Evolutionary conservation across 192 early-diverging fungal species (phyloP), one percentile per base, ranked within the genome.

Genomic region (Piromyces sp.): DNA sequence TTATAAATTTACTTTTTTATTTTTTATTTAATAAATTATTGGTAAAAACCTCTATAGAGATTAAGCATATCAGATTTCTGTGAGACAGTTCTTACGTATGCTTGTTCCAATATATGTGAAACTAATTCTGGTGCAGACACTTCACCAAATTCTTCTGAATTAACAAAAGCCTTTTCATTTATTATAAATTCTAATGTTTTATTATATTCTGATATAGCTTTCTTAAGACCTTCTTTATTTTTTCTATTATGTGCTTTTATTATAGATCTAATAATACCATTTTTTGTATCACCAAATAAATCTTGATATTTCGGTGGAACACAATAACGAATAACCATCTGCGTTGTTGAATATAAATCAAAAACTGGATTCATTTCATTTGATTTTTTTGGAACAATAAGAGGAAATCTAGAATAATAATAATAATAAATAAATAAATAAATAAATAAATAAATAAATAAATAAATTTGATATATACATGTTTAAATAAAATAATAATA

Each of bases 51-150:
- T 94, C 88, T 68, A 86, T 96, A 96, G 42, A 91, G 87, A 79
- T 94, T 93, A 81, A 97, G 85, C 40, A 88, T 82, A 31, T 91
- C 90, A 11, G 93, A 93, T 14, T 91, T 86, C 30, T 93, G 94
- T 1, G 95, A 92, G 13, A 97, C 95, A 17, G 94, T 90, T 26
- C 96, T 92, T 81, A 91, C 93, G 87, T 97, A 97, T 2, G 93
- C 89, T 86, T 98, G 96, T 83, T 94, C 92, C 80, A 97, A 84
- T 30, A 97, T 88, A 84, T 96, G 95, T 38, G 91, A 87, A 15
- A 97, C 93, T 80, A 97, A 86, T 30, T 93, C 93, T 11, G 89
- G 88, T 14, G 82, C 83, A 28, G 87, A 79, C 38, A 86, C 83
- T 51, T 82, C 80, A 79, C 88, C 85, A 78, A 84, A 80, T 78